These are phyloP conservation scores for Floccularia luteovirens DNA, from an alignment of 768 basidiomycete species.

Conservation along the genomic window DNA sequence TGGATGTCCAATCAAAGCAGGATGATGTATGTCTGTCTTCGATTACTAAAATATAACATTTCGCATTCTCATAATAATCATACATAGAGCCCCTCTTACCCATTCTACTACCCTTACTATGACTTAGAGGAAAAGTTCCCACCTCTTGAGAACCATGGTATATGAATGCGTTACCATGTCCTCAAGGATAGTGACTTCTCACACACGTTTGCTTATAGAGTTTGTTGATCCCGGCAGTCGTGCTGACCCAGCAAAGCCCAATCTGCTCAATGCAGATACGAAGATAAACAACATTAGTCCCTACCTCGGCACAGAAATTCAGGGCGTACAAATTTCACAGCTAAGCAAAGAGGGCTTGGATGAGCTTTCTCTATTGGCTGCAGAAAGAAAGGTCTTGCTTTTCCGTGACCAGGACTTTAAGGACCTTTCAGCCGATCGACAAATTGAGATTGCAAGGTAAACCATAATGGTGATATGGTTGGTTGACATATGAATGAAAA, in stretches of 20 bases:
- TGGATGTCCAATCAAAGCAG: background rate
- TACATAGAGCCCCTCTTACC: conserved; percentile 32
- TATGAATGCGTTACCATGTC: conserved; percentile 2
- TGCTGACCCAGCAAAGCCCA: conserved; percentile 43
- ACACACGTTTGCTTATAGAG: conserved; percentile 16
- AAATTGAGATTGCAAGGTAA: conserved; percentile 42
- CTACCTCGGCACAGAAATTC: conserved; percentile 43
- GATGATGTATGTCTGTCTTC: background rate
- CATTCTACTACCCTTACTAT: conserved; percentile 40
- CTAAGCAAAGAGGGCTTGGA: conserved; percentile 44
- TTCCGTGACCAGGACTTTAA: conserved; percentile 61
- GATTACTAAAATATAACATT: background rate
- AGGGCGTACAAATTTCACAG: conserved; percentile 45
- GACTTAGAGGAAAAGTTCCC: conserved; percentile 42
- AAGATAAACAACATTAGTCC: conserved; percentile 34
- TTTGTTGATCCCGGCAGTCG: conserved; percentile 34
- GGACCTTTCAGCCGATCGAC: conserved; percentile 42
- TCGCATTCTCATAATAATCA: background rate
- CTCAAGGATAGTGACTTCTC: background rate
- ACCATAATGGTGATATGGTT: background rate
- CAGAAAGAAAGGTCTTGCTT: conserved; percentile 44
- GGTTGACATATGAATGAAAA: background rate
- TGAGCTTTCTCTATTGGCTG: conserved; percentile 43
- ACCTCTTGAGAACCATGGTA: conserved; percentile 39
- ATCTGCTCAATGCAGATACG: conserved; percentile 34